Conservation (phyloP, 176 grass and related monocot species). For the Phoenix dactylifera region DNA sequence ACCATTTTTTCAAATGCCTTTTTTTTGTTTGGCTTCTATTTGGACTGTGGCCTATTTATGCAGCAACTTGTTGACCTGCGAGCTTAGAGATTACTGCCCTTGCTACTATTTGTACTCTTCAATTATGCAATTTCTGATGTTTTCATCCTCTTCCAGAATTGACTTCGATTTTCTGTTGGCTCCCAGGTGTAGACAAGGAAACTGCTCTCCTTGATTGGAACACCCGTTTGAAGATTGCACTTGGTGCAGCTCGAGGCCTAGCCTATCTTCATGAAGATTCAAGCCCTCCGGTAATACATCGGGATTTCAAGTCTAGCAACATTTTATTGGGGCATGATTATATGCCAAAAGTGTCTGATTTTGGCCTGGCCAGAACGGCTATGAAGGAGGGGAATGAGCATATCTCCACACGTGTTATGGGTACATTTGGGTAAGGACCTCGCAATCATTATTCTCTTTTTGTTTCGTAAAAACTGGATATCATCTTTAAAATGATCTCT, state of each 20-base stretch:
- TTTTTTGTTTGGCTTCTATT: no score
- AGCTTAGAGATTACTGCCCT: no score
- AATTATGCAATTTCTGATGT: no score
- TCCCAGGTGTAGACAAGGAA: constrained; percentile 50
- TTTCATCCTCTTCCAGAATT: not conserved
- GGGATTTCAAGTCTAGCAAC: constrained; percentile 98
- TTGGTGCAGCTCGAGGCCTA: constrained; percentile 79
- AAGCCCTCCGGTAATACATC: constrained; percentile 90
- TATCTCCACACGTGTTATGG: constrained; percentile 95
- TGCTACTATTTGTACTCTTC: no score
- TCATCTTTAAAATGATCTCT: not conserved
- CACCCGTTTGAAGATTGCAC: constrained; percentile 85
- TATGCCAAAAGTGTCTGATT: constrained; percentile 91
- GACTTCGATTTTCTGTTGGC: constrained; percentile 1
- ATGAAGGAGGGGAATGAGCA: constrained; percentile 77
- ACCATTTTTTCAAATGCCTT: no score
- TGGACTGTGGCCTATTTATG: no score
- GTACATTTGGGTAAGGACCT: constrained; percentile 72
- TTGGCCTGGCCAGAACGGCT: constrained; percentile 77
- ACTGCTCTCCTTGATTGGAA: constrained; percentile 77
- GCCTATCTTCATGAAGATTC: constrained; percentile 97
- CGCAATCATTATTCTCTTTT: not conserved
- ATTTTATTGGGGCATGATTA: constrained; percentile 92
- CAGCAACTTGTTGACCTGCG: no score
- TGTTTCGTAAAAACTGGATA: not conserved